phyloP scores from a whole-genome alignment of 2,329 filamentous ascomycete species.

The Xylaria sp. region DNA sequence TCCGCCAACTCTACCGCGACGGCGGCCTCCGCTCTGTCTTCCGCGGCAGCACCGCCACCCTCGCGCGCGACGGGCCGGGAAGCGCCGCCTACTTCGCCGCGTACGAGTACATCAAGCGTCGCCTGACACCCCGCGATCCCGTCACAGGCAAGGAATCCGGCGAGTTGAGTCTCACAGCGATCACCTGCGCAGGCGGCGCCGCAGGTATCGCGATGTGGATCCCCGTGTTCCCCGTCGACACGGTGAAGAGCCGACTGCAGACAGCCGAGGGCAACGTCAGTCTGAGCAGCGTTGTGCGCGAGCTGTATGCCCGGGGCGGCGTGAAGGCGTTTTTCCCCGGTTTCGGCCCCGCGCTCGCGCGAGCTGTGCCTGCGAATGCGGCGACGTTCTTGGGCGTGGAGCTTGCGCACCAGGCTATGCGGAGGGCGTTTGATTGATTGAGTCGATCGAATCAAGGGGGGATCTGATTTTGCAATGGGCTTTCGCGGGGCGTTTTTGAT shows the following conservation, averaged over 20 bases:
- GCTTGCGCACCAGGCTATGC: slow-evolving; percentile 77
- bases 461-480: too few species aligned
- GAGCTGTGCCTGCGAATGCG: slow-evolving; percentile 93
- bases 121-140: slow-evolving; percentile 75
- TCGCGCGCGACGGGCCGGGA: slow-evolving; percentile 89
- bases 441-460: too few species aligned
- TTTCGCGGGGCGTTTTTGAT: background rate
- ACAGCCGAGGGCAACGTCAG: slow-evolving; percentile 81
- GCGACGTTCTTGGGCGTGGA: slow-evolving; percentile 89
- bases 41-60: slow-evolving; percentile 81
- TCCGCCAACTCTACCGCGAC: slow-evolving; percentile 85
- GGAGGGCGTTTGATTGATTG: slow-evolving; percentile 58
- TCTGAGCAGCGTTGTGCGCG: slow-evolving; percentile 70
- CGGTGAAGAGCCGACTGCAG: slow-evolving; percentile 90
- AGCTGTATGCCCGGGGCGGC: slow-evolving; percentile 79
- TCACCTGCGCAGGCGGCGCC: slow-evolving; percentile 80
- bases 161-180: slow-evolving; percentile 71
- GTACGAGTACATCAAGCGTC: slow-evolving; percentile 92
- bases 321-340: slow-evolving; percentile 94
- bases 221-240: slow-evolving; percentile 95
- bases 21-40: slow-evolving; percentile 90
- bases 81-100: slow-evolving; percentile 94
- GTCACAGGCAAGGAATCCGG: slow-evolving; percentile 66
- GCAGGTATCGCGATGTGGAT: slow-evolving; percentile 99
- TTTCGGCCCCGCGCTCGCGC: slow-evolving; percentile 83